phyloP scores from a whole-genome alignment of 1,284 basidiomycete species.

The Pyrrhoderma noxium region DNA sequence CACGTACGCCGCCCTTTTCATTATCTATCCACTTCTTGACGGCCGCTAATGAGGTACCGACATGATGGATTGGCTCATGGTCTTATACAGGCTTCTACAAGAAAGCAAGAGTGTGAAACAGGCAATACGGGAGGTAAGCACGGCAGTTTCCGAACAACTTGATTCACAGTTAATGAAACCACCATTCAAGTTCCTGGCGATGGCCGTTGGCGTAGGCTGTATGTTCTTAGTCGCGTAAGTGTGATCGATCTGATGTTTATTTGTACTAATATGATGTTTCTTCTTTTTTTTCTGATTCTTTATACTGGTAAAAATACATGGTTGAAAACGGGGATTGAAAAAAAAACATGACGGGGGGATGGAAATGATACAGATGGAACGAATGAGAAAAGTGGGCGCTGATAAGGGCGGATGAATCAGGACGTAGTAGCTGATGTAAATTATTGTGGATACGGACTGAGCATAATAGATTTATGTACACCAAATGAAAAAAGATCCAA shows the following conservation, averaged over 20 bases:
- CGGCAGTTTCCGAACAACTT: constrained; percentile 10
- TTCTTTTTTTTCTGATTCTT: too few species aligned
- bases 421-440: too few species aligned
- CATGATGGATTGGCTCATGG: background rate
- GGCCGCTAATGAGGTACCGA: constrained; percentile 12
- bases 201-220: constrained; percentile 81
- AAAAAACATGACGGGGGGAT: too few species aligned
- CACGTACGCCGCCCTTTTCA: constrained; percentile 45
- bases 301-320: too few species aligned
- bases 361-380: constrained; percentile 57
- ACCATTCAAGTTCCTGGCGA: constrained; percentile 67
- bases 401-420: too few species aligned
- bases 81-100: constrained; percentile 53
- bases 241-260: background rate
- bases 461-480: too few species aligned
- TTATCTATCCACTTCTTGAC: constrained; percentile 8
- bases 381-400: constrained; percentile 39
- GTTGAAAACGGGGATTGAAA: too few species aligned
- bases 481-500: too few species aligned
- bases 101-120: constrained; percentile 83
- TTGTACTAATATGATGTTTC: too few species aligned
- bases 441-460: too few species aligned
- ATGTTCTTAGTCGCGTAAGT: constrained; percentile 86
- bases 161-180: too few species aligned
- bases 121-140: constrained; percentile 73